Conservation (phyloP, 225 moss, liverwort and hornwort genomes). For the Marchantia polymorpha region DNA sequence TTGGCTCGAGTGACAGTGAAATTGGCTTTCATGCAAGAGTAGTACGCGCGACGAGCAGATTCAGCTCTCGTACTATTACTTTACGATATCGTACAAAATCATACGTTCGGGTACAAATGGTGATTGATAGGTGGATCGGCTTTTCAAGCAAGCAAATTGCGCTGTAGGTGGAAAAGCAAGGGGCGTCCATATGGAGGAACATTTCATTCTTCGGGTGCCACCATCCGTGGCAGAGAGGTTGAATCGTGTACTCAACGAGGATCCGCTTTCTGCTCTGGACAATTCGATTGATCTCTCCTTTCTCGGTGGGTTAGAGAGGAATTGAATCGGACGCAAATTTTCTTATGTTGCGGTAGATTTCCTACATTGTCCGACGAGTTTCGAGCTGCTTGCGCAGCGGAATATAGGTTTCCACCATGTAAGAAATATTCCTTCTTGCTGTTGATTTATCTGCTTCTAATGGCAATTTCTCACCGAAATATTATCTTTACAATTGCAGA, state of each 20-base stretch:
- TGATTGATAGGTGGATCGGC: too few relatives aligned
- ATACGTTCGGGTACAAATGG: too few relatives aligned
- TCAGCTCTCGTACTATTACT: too few relatives aligned
- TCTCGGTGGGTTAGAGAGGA: constrained; percentile 40
- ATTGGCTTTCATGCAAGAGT: too few relatives aligned
- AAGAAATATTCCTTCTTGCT: neutral
- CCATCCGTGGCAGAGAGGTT: constrained; percentile 80
- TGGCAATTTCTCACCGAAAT: neutral
- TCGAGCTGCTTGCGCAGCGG: neutral
- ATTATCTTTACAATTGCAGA: constrained; percentile 38
- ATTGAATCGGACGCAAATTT: neutral
- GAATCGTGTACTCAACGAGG: constrained; percentile 75
- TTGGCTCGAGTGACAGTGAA: too few relatives aligned
- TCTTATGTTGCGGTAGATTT: neutral
- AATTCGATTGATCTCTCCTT: constrained; percentile 78
- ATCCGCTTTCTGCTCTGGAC: constrained; percentile 50
- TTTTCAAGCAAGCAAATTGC: too few relatives aligned
- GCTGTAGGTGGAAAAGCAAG: neutral
- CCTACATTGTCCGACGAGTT: neutral
- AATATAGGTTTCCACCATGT: neutral
- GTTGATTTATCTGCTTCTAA: neutral
- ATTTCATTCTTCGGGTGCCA: constrained; percentile 88
- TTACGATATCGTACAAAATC: too few relatives aligned
- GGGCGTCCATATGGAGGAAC: constrained; percentile 69
- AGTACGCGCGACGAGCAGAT: too few relatives aligned